Evolutionary conservation across 2,329 filamentous ascomycete species (phyloP), one percentile per base, ranked within the genome.

Genomic region (Aspergillus japonicus): DNA sequence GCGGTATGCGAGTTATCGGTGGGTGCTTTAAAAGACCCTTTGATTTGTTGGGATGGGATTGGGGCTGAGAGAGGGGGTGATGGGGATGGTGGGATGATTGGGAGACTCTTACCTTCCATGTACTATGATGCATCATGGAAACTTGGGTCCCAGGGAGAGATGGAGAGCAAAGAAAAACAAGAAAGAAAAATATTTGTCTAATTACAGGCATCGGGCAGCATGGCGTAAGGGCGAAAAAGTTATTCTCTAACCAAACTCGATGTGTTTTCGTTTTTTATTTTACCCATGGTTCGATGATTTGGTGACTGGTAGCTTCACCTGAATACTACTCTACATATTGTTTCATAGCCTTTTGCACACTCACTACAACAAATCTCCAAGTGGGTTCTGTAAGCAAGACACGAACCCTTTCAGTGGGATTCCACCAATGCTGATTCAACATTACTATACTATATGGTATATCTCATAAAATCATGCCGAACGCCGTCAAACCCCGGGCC

Each of bases 1-100:
- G 62, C 85, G 95, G 56, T 99, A 99, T 79, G 95, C 95, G 52
- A 96, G 92, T 85, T 99, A 99, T 79, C 83, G 94, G 69, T 88
- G 85, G 85, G 84, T 82, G 35, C 81, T 80, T 56, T 81, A 23
- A 23, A 21, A 21, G 21, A 21, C 21, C 21, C 21, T 21, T 21
- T 2, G 23, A 4, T n/a, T 11, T 51, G n/a, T 33, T 53, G 21
- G 24, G n/a, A 11, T 23, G 31, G 29, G 11, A 21, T 21, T 21
- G 21, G 11, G 14, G 12, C 0, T 23, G 19, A 2, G 31, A 21
- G 50, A 6, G 5, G 7, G 21, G 2, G 26, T 5, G 31, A 24
- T 21, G 50, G 1, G 10, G 31, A 4, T 19, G 21, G 50, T 26
- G 23, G 23, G 23, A 29, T 21, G 26, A 14, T 10, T 10, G n/a